Evolutionary conservation across 1,284 basidiomycete genomes (phyloP), one percentile per base, ranked within the genome.

Genomic region (Trichosporon asahii): DNA sequence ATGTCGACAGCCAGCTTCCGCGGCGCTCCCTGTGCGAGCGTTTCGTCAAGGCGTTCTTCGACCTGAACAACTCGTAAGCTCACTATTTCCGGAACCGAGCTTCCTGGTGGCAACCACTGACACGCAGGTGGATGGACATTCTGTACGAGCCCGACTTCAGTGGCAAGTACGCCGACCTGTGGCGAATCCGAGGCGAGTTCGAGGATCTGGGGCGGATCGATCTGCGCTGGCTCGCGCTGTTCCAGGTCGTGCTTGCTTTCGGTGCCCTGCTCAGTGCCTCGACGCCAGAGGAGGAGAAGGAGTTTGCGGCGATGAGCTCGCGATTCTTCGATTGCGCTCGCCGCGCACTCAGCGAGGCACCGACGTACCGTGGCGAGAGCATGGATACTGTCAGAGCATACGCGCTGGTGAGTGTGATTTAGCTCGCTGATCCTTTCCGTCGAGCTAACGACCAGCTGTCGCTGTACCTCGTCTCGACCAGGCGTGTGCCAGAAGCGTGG

Each of bases 401-500:
- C 2, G 70, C 69, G 8, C 46, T 78, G 53, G 76, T 79, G 64
- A 63, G 76, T 68, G 25, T 44, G 4, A n/a, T n/a, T n/a, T n/a
- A n/a, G n/a, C n/a, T n/a, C n/a, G n/a, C n/a, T n/a, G n/a, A n/a
- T n/a, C n/a, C n/a, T n/a, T n/a, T n/a, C 31, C 31, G 31, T 33
- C 6, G 29, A 15, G 53, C 70, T 70, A 29, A 73, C 65, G 1
- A 2, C 6, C 66, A 79, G 77, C 68, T 79, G 14, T 73, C 78
- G 4, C 68, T 74, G 21, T 77, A 78, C 65, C 69, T 76, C 46
- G 73, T 76, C 21, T 69, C 71, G 23, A 75, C 73, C 33, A 66
- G 78, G 5, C 71, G 76, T 15, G 75, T 77, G 44, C 72, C 75
- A 0, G 77, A 80, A 67, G 75, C 75, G 4, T 78, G 79, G 79